Base-by-base conservation (phyloP, 345 rosid species). In the Xanthoceras sorbifolium region DNA sequence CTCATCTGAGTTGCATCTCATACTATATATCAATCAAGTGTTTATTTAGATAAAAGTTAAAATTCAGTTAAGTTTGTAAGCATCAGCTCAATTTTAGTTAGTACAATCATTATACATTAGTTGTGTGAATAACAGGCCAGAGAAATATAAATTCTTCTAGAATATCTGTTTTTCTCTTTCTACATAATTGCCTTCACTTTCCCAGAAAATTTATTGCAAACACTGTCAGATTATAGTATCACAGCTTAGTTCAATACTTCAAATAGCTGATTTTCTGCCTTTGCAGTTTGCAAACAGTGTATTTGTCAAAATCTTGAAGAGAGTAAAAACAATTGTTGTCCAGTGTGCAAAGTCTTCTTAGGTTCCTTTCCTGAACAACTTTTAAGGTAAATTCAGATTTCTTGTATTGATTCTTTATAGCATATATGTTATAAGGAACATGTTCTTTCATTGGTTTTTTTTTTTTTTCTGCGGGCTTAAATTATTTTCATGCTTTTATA, bases 201-300 rank as follows among this genome's bases (percentile, higher is more conserved):
- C 55, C 55, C 7, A 50, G 2, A 50, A 50, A 50, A 5, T 0
- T 17, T 15, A 46, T 11, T 46, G 4, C 4, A 46, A 46, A 46
- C 52, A 3, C 52, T 5, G 12, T 46, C 52, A 14, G 12, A 2
- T 11, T 14, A 14, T 10, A 2, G 52, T 46, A 50, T 50, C 55
- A 50, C 55, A 50, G n/a, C n/a, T 50, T 50, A n/a, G n/a, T 50
- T 50, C 55, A 17, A 50, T 50, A 17, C n/a, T 15, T 17, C n/a
- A 50, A 50, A 50, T 50, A 15, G 23, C 22, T 66, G 69, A 11
- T 67, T 67, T 25, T 10, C 31, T 40, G 64, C 46, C 73, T 25
- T n/a, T 42, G 55, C 73, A 76, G 73, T 76, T 40, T 76, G 79
- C 44, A 59, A 42, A 59, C 60, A 28, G 31, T 76, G 79, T 26